Conservation (phyloP, 495 filamentous ascomycete species). For the Hypomontagnella monticulosa region DNA sequence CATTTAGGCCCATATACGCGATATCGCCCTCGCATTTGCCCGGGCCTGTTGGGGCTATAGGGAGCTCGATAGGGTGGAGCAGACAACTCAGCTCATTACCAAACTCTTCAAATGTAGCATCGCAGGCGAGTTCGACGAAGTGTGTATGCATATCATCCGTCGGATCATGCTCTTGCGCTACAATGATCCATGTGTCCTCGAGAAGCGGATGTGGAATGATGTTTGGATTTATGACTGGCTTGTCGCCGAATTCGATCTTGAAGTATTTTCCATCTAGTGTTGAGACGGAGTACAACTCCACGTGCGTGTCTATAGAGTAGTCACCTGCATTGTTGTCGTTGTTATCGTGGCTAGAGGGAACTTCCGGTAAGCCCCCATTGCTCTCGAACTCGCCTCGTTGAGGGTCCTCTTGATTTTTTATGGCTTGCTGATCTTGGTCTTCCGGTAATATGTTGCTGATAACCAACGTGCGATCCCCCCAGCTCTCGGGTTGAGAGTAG, state of each 20-base stretch:
- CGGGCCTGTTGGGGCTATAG: constrained; percentile 53
- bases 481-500: constrained; percentile 2
- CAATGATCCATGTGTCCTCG: constrained; percentile 57
- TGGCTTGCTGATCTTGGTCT: background rate
- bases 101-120: constrained; percentile 51
- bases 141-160: constrained; percentile 21
- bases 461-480: background rate
- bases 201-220: constrained; percentile 61
- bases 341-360: background rate
- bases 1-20: constrained; percentile 46
- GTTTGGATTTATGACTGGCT: constrained; percentile 59
- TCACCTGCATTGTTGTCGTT: background rate
- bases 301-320: constrained; percentile 29
- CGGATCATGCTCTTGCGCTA: constrained; percentile 50
- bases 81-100: constrained; percentile 52
- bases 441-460: background rate
- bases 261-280: constrained; percentile 54
- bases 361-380: background rate
- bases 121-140: constrained; percentile 58
- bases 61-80: constrained; percentile 48
- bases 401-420: background rate
- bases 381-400: too few relatives aligned
- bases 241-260: constrained; percentile 52
- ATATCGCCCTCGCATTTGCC: constrained; percentile 55
- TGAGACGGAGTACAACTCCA: constrained; percentile 55